phyloP scores from a whole-genome alignment of 2,329 filamentous ascomycete species.

The Arthroderma sp. region DNA sequence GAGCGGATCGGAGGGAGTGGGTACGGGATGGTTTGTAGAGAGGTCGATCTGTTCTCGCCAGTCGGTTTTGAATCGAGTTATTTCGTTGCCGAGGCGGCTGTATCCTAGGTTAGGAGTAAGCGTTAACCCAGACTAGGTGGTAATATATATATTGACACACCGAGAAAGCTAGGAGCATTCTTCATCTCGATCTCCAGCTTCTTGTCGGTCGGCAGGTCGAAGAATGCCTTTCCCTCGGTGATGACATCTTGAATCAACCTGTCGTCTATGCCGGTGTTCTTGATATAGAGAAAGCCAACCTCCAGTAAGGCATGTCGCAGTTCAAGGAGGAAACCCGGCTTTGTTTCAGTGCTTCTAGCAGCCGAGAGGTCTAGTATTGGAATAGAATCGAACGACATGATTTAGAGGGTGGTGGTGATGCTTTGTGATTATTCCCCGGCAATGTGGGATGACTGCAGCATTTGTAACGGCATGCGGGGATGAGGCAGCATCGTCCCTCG shows the following conservation, averaged over 20 bases:
- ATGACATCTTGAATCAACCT: slow-evolving; percentile 54
- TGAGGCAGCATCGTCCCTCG: too few species aligned
- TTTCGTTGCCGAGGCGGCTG: slow-evolving; percentile 41
- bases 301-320: slow-evolving; percentile 66
- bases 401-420: neutral
- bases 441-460: too few species aligned
- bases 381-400: slow-evolving; percentile 59
- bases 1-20: slow-evolving; percentile 47
- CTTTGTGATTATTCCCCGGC: too few species aligned
- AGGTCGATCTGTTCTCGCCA: slow-evolving; percentile 81
- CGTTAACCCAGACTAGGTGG: neutral
- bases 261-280: slow-evolving; percentile 60
- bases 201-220: slow-evolving; percentile 60
- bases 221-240: slow-evolving; percentile 56
- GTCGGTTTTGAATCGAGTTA: slow-evolving; percentile 61
- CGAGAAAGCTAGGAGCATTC: slow-evolving; percentile 57
- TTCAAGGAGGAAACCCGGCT: slow-evolving; percentile 56
- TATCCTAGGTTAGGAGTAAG: slow-evolving; percentile 15
- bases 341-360: slow-evolving; percentile 50
- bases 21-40: slow-evolving; percentile 61
- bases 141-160: slow-evolving; percentile 53
- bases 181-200: slow-evolving; percentile 66
- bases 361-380: slow-evolving; percentile 64
- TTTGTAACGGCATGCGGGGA: too few species aligned
- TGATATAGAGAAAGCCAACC: slow-evolving; percentile 79